phyloP scores from a whole-genome alignment of 2,329 filamentous ascomycete species.

The Periconia digitata region DNA sequence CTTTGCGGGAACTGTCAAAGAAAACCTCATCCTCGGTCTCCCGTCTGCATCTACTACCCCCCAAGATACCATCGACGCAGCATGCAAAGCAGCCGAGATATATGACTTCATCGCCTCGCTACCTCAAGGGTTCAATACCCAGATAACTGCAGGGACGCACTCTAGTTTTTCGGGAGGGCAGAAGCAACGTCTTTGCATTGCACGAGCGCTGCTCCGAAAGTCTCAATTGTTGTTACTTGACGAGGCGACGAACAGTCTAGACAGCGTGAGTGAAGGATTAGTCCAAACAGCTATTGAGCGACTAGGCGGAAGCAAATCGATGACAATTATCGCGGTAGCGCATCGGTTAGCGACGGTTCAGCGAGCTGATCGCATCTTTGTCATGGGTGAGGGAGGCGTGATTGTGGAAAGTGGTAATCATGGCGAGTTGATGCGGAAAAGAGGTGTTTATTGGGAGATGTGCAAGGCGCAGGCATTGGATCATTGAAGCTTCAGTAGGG shows the following conservation, averaged over 20 bases:
- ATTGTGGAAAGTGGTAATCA: slow-evolving; percentile 34
- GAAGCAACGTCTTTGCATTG: slow-evolving; percentile 90
- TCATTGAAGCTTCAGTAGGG: too few species aligned
- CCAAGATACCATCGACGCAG: slow-evolving; percentile 45
- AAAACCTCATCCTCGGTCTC: slow-evolving; percentile 73
- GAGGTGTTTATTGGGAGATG: slow-evolving; percentile 17
- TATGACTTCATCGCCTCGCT: slow-evolving; percentile 21
- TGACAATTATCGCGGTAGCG: slow-evolving; percentile 38
- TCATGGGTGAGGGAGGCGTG: slow-evolving; percentile 32
- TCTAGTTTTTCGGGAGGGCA: slow-evolving; percentile 66
- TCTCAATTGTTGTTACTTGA: slow-evolving; percentile 69
- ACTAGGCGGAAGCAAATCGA: slow-evolving; percentile 21
- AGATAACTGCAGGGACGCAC: slow-evolving; percentile 16
- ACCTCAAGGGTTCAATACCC: slow-evolving; percentile 12
- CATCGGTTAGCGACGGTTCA: slow-evolving; percentile 42
- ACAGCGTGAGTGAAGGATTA: slow-evolving; percentile 36
- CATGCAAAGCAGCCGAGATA: slow-evolving; percentile 19
- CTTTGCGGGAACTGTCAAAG: slow-evolving; percentile 83
- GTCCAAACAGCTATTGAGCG: slow-evolving; percentile 39
- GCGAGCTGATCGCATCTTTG: slow-evolving; percentile 41
- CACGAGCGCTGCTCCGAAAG: slow-evolving; percentile 84
- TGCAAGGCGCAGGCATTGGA: slow-evolving; percentile 9
- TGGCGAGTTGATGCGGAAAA: slow-evolving; percentile 10
- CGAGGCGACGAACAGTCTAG: slow-evolving; percentile 24
- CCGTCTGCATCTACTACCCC: slow-evolving; percentile 26